A percentile compares a stretch with the other conserved stretches of the same genome.
These are phyloP conservation scores for Tetracentron sinense DNA, from an alignment of 164 flowering plant species.

Conservation along the genomic window DNA sequence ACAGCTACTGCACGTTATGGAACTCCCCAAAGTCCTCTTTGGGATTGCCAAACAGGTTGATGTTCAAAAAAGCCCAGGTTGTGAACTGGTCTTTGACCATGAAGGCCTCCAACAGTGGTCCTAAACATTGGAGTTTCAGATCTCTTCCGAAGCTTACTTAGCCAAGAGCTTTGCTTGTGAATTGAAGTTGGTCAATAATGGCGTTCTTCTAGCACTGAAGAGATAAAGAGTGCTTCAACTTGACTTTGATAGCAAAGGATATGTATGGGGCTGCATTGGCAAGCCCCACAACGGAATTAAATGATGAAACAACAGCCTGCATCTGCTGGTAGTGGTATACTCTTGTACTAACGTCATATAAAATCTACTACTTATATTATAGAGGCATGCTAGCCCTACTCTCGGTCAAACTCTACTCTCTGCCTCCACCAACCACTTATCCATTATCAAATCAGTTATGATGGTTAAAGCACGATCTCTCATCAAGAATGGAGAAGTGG, in stretches of 20 bases:
- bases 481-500: too few relatives aligned
- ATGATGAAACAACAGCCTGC: constrained; percentile 68
- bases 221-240: constrained; percentile 80
- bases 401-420: too few relatives aligned
- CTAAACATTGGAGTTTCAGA: constrained; percentile 29
- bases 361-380: too few relatives aligned
- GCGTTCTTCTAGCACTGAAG: constrained; percentile 60
- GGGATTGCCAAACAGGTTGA: constrained; percentile 84
- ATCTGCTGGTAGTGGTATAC: constrained; percentile 76
- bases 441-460: too few relatives aligned
- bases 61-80: constrained; percentile 40
- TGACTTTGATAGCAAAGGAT: constrained; percentile 50
- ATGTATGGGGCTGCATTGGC: constrained; percentile 74
- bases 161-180: constrained; percentile 32
- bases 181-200: constrained; percentile 61
- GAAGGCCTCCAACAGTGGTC: constrained; percentile 25
- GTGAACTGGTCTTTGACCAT: constrained; percentile 35
- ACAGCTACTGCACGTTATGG: constrained; percentile 84
- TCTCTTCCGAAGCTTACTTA: constrained; percentile 28
- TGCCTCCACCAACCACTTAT: too few relatives aligned
- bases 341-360: too few relatives aligned
- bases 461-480: too few relatives aligned
- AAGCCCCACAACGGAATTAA: constrained; percentile 79
- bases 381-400: too few relatives aligned
- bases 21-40: constrained; percentile 86